Evolutionary conservation across 371 early-diverging fungal species (phyloP).

Genomic region (Mortierella sp.): DNA sequence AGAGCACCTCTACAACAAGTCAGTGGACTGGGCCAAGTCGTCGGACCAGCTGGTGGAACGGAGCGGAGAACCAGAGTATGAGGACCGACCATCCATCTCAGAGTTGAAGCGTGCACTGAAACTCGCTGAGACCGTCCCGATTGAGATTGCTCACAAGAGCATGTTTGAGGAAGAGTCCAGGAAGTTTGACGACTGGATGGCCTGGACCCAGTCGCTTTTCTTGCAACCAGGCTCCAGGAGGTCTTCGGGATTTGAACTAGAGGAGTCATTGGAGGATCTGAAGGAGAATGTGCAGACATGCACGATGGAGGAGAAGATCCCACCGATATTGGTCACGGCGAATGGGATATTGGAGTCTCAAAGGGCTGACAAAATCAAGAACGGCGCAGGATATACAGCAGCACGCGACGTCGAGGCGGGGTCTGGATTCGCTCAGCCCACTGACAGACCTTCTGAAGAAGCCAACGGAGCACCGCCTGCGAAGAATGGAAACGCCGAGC

Average conservation of each 20-base stretch:
- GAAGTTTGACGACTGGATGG: conserved; percentile 48
- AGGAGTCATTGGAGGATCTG: conserved; percentile 43
- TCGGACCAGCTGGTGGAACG: conserved; percentile 30
- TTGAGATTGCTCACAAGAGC: conserved; percentile 28
- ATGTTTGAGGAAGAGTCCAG: conserved; percentile 37
- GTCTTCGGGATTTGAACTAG: conserved; percentile 21
- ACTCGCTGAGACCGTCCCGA: conserved; percentile 35
- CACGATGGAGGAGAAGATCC: conserved; percentile 33
- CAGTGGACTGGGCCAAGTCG: conserved; percentile 42
- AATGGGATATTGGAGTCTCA: conserved; percentile 11
- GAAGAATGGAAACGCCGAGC: background rate
- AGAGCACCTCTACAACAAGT: conserved; percentile 44
- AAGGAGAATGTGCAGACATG: conserved; percentile 45
- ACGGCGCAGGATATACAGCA: background rate
- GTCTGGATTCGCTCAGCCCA: background rate
- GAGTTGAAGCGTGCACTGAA: conserved; percentile 50
- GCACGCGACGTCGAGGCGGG: background rate
- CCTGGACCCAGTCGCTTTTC: conserved; percentile 28
- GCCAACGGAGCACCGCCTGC: background rate
- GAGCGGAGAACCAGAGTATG: conserved; percentile 32
- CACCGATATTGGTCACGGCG: background rate
- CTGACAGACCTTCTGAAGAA: background rate
- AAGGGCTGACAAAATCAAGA: background rate
- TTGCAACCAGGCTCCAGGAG: conserved; percentile 22
- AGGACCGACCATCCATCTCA: conserved; percentile 31